A percentile compares a stretch with the other conserved stretches of the same genome.
phyloP scores from a whole-genome alignment of 192 early-diverging fungal genomes.

The Geranomyces michiganensis region DNA sequence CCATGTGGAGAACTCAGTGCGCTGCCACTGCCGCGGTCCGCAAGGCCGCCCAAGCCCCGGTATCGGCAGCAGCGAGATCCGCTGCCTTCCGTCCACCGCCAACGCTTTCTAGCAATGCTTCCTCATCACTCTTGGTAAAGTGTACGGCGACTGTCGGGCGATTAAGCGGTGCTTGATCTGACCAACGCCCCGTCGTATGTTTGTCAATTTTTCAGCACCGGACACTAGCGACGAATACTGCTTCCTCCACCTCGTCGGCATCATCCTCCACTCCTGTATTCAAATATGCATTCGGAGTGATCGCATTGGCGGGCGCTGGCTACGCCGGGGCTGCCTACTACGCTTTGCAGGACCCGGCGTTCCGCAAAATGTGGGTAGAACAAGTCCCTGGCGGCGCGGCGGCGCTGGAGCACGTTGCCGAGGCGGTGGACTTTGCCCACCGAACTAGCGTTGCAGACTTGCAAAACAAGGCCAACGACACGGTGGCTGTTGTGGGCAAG shows the following conservation, averaged over 20 bases:
- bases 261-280: slow-evolving; percentile 18
- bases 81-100: neutral
- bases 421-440: slow-evolving; percentile 8
- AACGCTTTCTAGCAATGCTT: neutral
- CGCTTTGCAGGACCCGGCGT: slow-evolving; percentile 54
- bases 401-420: slow-evolving; percentile 20
- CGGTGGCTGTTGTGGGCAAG: slow-evolving; percentile 43
- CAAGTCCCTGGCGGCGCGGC: slow-evolving; percentile 58
- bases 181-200: neutral
- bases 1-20: slow-evolving; percentile 17
- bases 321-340: slow-evolving; percentile 60
- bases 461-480: slow-evolving; percentile 12
- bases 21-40: slow-evolving; percentile 3
- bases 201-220: neutral
- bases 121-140: neutral
- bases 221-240: neutral
- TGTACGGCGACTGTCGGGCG: neutral
- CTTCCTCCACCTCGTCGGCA: slow-evolving; percentile 3
- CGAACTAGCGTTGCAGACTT: slow-evolving; percentile 21
- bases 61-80: neutral
- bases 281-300: slow-evolving; percentile 23
- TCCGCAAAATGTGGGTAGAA: slow-evolving; percentile 59
- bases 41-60: neutral
- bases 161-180: neutral
- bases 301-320: slow-evolving; percentile 29